Conservation (phyloP, 202 grass and related monocot species). For the Hordeum pubiflorum region DNA sequence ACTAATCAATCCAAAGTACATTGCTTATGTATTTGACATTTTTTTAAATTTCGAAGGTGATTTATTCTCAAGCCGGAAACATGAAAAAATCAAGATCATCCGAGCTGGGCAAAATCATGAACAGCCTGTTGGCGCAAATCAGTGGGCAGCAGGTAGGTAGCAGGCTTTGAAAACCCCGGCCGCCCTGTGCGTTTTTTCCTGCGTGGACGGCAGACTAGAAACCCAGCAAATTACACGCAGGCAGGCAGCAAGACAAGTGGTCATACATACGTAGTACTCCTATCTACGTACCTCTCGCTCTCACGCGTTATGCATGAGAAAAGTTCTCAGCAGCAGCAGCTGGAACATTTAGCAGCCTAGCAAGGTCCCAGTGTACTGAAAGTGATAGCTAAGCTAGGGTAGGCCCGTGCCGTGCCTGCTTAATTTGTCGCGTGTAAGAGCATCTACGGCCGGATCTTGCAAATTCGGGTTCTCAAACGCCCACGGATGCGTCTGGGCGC, state of each 20-base stretch:
- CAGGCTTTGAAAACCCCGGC: slow-evolving; percentile 21
- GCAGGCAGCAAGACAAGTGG: neutral
- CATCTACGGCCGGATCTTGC: too few relatives aligned
- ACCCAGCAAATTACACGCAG: neutral
- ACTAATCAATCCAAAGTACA: neutral
- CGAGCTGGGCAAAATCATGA: neutral
- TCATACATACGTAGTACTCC: neutral
- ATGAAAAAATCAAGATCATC: neutral
- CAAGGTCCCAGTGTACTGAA: neutral
- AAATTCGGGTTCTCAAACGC: too few relatives aligned
- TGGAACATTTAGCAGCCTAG: neutral
- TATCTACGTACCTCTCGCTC: neutral
- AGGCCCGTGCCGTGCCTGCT: neutral
- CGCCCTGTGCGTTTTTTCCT: neutral
- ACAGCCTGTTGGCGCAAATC: neutral
- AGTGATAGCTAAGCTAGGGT: neutral
- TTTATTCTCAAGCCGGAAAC: neutral
- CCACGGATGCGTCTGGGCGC: too few relatives aligned
- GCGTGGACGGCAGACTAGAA: slow-evolving; percentile 7
- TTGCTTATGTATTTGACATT: neutral
- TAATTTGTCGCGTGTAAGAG: neutral
- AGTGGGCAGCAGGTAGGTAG: slow-evolving; percentile 22
- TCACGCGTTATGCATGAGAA: neutral
- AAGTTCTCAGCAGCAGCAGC: neutral
- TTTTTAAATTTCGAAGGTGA: neutral